Conservation (phyloP, 2,329 filamentous ascomycete species). For the Aureobasidium namibiae region DNA sequence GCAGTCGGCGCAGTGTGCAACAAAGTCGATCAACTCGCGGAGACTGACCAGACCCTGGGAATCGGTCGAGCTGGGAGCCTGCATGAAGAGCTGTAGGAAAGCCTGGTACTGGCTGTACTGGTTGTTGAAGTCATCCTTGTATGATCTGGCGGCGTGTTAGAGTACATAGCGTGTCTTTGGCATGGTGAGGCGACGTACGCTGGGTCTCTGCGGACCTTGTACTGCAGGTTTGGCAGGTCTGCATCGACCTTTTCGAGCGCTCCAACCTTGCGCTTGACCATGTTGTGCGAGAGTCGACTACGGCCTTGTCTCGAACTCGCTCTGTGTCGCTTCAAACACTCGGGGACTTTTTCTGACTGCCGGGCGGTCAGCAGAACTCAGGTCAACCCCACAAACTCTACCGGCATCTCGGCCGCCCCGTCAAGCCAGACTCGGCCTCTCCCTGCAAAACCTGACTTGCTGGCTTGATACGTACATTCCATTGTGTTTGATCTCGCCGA, state of each 20-base stretch:
- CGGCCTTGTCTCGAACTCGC: background rate
- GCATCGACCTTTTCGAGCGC: slow-evolving; percentile 94
- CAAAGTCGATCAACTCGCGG: slow-evolving; percentile 84
- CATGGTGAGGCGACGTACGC: slow-evolving; percentile 42
- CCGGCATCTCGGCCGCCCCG: background rate
- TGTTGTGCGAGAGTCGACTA: slow-evolving; percentile 28
- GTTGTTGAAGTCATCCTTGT: slow-evolving; percentile 78
- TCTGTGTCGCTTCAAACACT: background rate
- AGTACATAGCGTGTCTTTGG: background rate
- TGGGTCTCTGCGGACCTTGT: slow-evolving; percentile 84
- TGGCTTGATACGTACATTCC: no score
- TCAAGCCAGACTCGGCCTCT: background rate
- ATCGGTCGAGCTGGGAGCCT: slow-evolving; percentile 69
- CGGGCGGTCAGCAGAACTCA: background rate
- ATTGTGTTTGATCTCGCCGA: background rate
- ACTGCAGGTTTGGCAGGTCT: slow-evolving; percentile 79
- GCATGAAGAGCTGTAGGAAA: slow-evolving; percentile 83
- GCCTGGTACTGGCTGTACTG: slow-evolving; percentile 90
- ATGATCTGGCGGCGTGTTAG: slow-evolving; percentile 50
- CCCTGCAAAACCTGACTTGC: no score
- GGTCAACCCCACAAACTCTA: background rate
- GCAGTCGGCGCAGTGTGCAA: slow-evolving; percentile 88
- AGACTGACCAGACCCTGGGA: slow-evolving; percentile 74
- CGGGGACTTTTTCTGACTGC: background rate
- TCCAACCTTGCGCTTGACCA: slow-evolving; percentile 82